Conservation (phyloP, 257 asterid species). For the Fraxinus pennsylvanica region DNA sequence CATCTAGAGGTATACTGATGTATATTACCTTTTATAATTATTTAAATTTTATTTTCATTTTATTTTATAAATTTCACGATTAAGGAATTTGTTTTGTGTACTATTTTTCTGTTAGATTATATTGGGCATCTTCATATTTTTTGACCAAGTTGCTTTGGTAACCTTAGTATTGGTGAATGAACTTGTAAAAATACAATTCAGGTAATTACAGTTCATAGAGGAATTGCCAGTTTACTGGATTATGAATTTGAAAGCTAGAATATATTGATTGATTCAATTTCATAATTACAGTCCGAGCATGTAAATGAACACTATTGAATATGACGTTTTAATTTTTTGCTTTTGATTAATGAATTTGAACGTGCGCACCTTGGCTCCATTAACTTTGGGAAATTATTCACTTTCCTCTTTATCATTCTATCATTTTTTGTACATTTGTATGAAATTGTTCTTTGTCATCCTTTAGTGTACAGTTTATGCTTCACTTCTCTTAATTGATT, state of each 20-base stretch:
- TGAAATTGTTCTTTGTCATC: constrained; percentile 2
- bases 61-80: too few species aligned
- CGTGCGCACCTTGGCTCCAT: background rate
- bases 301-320: background rate
- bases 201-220: background rate
- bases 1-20: too few species aligned
- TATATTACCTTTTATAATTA: too few species aligned
- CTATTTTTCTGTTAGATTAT: too few species aligned
- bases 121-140: too few species aligned
- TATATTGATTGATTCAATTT: constrained; percentile 5
- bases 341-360: background rate
- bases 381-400: background rate
- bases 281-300: background rate
- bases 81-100: too few species aligned
- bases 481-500: constrained; percentile 1
- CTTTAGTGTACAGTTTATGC: background rate
- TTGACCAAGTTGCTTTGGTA: too few species aligned
- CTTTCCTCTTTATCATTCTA: background rate
- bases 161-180: too few species aligned
- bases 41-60: too few species aligned
- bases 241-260: background rate
- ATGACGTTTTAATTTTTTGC: background rate
- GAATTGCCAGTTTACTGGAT: background rate
- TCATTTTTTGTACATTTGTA: constrained; percentile 1
- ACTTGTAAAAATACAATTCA: background rate